Conservation (phyloP, 1,139 yeast genomes). For the Wickerhamomyces sp. region DNA sequence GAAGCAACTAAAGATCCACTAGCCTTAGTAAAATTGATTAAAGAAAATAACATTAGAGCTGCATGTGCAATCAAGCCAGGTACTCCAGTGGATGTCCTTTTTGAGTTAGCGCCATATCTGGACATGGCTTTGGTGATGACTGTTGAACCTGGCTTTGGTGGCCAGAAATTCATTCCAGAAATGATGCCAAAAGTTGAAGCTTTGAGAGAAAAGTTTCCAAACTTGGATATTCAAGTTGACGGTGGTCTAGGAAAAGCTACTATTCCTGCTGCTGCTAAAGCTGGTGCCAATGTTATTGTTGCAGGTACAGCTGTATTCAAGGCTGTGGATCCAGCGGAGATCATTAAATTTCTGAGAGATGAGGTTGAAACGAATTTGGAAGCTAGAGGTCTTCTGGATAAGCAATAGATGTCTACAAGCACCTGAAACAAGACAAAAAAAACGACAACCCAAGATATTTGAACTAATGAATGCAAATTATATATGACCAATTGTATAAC, state of each 20-base stretch:
- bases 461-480: background rate
- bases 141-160: slow-evolving; percentile 98
- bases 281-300: slow-evolving; percentile 97
- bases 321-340: slow-evolving; percentile 71
- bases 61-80: slow-evolving; percentile 95
- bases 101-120: slow-evolving; percentile 66
- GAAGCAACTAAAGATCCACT: slow-evolving; percentile 86
- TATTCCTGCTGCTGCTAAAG: slow-evolving; percentile 77
- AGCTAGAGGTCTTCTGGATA: slow-evolving; percentile 23
- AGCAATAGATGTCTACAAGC: no score
- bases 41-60: slow-evolving; percentile 79
- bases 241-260: slow-evolving; percentile 93
- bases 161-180: slow-evolving; percentile 90
- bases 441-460: no score
- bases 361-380: slow-evolving; percentile 42
- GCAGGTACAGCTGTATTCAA: slow-evolving; percentile 95
- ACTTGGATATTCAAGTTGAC: slow-evolving; percentile 88
- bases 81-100: slow-evolving; percentile 81
- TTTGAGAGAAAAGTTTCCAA: slow-evolving; percentile 68
- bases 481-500: slow-evolving; percentile 7
- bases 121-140: slow-evolving; percentile 98
- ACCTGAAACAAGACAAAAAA: no score
- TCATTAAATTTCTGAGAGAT: slow-evolving; percentile 60
- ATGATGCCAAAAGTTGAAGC: slow-evolving; percentile 94
- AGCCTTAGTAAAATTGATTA: slow-evolving; percentile 70